A percentile compares a stretch with the other conserved stretches of the same genome.
Evolutionary conservation across 805 yeast genomes (phyloP).

Genomic region (Barnettozyma sucrosica): DNA sequence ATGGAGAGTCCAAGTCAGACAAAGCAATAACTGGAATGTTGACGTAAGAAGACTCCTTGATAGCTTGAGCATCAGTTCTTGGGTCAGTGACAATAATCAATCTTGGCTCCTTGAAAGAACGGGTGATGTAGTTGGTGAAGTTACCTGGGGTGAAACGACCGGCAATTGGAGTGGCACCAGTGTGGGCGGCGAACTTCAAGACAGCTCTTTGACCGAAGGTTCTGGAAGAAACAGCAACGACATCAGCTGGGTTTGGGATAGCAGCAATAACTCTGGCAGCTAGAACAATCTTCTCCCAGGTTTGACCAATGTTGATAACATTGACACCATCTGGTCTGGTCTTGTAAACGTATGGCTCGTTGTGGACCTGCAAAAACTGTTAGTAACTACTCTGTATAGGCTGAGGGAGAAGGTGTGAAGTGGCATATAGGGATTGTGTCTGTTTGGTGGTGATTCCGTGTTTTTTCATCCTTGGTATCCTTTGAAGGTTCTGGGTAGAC

Average conservation of each 20-base stretch:
- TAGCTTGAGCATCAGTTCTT: slow-evolving; percentile 99
- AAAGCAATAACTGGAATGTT: slow-evolving; percentile 99
- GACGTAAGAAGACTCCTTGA: slow-evolving; percentile 99
- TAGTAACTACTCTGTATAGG: slow-evolving; percentile 11
- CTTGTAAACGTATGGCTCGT: slow-evolving; percentile 94
- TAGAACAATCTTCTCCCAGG: slow-evolving; percentile 99
- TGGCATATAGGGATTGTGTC: background rate
- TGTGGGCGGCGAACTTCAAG: slow-evolving; percentile 98
- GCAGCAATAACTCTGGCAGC: slow-evolving; percentile 99
- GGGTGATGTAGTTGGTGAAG: slow-evolving; percentile 99
- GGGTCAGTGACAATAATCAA: slow-evolving; percentile 98
- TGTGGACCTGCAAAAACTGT: slow-evolving; percentile 65
- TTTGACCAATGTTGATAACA: slow-evolving; percentile 96
- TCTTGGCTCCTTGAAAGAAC: slow-evolving; percentile 99
- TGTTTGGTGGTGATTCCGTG: background rate
- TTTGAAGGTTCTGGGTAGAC: background rate
- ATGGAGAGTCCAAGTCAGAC: slow-evolving; percentile 97
- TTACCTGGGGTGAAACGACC: slow-evolving; percentile 99
- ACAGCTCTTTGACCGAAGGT: slow-evolving; percentile 99
- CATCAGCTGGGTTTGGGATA: slow-evolving; percentile 96
- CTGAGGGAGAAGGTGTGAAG: background rate
- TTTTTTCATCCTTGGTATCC: background rate
- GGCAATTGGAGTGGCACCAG: slow-evolving; percentile 99
- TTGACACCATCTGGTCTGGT: slow-evolving; percentile 99
- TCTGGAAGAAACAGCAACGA: slow-evolving; percentile 98